A percentile compares a stretch with the other conserved stretches of the same genome.
Conservation (phyloP, 495 filamentous ascomycete genomes). For the Podospora pseudoanserina region DNA sequence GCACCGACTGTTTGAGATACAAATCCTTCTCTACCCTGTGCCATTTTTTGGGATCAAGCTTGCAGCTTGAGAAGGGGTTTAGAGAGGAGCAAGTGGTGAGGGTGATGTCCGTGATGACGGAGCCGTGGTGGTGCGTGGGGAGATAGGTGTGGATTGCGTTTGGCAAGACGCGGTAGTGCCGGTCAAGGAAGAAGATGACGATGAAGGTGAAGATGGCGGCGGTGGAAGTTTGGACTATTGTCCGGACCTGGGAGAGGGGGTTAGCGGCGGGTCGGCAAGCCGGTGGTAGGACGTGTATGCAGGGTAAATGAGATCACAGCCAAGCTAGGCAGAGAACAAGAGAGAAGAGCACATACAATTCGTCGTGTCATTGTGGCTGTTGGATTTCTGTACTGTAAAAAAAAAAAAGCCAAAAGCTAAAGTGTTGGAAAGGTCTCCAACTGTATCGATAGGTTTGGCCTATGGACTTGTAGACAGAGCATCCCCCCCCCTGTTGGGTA, state of each 20-base stretch:
- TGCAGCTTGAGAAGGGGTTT: slow-evolving; percentile 75
- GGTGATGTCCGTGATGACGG: slow-evolving; percentile 87
- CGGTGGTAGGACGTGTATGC: not conserved
- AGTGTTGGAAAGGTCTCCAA: not conserved
- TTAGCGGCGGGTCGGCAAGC: not conserved
- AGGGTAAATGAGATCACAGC: not conserved
- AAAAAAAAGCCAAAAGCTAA: not conserved
- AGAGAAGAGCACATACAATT: slow-evolving; percentile 32
- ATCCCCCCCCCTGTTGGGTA: not conserved
- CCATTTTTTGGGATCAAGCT: slow-evolving; percentile 72
- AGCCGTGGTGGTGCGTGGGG: slow-evolving; percentile 74
- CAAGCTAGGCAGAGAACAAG: not conserved
- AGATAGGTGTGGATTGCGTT: slow-evolving; percentile 75
- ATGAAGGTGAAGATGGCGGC: slow-evolving; percentile 64
- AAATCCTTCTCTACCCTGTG: slow-evolving; percentile 88
- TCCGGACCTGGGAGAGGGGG: slow-evolving; percentile 59
- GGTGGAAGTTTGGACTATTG: slow-evolving; percentile 72
- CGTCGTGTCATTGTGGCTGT: slow-evolving; percentile 38
- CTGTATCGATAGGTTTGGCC: not conserved
- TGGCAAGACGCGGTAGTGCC: slow-evolving; percentile 77
- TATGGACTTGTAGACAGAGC: not conserved
- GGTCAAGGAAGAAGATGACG: slow-evolving; percentile 73
- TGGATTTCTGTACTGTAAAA: not conserved
- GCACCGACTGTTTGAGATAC: slow-evolving; percentile 68
- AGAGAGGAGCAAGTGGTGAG: slow-evolving; percentile 69